phyloP scores from a whole-genome alignment of 1,284 basidiomycete genomes.

The Cryptococcus amylolentus region DNA sequence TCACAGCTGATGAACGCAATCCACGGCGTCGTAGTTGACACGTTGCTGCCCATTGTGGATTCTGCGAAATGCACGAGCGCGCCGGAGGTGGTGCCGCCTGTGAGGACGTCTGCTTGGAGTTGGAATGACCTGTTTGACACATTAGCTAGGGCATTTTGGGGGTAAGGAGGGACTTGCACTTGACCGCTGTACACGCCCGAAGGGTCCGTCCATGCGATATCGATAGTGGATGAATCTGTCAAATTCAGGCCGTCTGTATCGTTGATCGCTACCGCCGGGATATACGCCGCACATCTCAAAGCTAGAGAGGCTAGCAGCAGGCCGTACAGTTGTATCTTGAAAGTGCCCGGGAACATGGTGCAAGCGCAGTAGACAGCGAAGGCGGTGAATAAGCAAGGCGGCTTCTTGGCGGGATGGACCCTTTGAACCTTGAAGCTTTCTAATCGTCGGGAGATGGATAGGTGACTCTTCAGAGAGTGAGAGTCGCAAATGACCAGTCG shows the following conservation, averaged over 20 bases:
- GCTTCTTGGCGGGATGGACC: too few relatives aligned
- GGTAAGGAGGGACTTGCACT: constrained; percentile 29
- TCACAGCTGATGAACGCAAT: constrained; percentile 83
- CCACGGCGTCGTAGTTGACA: constrained; percentile 66
- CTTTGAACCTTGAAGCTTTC: too few relatives aligned
- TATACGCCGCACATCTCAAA: constrained; percentile 37
- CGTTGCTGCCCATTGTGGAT: constrained; percentile 51
- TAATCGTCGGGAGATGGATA: too few relatives aligned
- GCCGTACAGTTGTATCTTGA: too few relatives aligned
- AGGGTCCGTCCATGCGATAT: constrained; percentile 60
- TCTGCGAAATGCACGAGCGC: constrained; percentile 76
- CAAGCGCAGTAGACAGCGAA: constrained; percentile 1
- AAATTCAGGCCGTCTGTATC: constrained; percentile 58
- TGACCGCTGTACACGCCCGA: constrained; percentile 31
- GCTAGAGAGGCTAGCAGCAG: too few relatives aligned
- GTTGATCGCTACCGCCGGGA: constrained; percentile 70
- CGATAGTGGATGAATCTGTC: constrained; percentile 59
- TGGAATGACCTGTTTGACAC: constrained; percentile 40
- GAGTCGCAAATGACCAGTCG: too few relatives aligned
- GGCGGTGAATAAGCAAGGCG: constrained; percentile 16
- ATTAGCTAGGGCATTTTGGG: background rate
- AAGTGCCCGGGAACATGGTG: too few relatives aligned
- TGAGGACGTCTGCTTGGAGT: constrained; percentile 40
- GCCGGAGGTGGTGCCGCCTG: constrained; percentile 55
- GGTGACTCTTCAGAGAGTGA: too few relatives aligned